Conservation (phyloP, 768 basidiomycete genomes). For the Lactarius psammicola region DNA sequence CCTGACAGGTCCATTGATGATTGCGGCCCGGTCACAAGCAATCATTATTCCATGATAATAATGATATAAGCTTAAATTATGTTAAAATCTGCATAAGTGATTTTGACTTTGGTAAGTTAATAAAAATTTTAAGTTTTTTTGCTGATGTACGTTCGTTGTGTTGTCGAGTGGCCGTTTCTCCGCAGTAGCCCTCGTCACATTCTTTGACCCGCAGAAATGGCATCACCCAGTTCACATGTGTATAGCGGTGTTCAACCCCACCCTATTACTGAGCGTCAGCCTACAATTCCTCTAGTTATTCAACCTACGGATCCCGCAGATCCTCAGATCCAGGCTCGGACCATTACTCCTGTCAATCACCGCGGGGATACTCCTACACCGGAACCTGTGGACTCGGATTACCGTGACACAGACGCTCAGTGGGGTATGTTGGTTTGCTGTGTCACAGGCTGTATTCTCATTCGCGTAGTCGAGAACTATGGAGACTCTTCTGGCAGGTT, state of each 20-base stretch:
- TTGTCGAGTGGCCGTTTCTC: not conserved
- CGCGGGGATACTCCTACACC: not conserved
- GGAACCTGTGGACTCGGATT: not conserved
- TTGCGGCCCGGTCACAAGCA: no score
- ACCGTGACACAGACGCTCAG: not conserved
- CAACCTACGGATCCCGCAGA: not conserved
- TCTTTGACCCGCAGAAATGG: not conserved
- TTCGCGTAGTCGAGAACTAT: not conserved
- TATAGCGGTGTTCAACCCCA: not conserved
- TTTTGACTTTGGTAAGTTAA: no score
- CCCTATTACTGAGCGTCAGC: not conserved
- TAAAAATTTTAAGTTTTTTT: no score
- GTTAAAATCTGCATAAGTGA: no score
- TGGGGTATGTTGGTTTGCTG: not conserved
- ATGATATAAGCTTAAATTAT: no score
- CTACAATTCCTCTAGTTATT: not conserved
- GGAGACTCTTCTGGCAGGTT: not conserved
- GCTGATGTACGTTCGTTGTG: no score
- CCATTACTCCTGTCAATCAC: not conserved
- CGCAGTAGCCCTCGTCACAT: not conserved
- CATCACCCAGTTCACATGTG: not conserved
- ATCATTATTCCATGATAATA: no score
- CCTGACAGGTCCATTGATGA: no score
- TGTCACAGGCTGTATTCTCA: conserved; percentile 1
- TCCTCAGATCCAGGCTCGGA: not conserved